Percentiles rank a stretch among this genome's conserved stretches.
These are phyloP conservation scores for Onygenales sp. DNA, from an alignment of 2,329 filamentous ascomycete species.

Conservation along the genomic window DNA sequence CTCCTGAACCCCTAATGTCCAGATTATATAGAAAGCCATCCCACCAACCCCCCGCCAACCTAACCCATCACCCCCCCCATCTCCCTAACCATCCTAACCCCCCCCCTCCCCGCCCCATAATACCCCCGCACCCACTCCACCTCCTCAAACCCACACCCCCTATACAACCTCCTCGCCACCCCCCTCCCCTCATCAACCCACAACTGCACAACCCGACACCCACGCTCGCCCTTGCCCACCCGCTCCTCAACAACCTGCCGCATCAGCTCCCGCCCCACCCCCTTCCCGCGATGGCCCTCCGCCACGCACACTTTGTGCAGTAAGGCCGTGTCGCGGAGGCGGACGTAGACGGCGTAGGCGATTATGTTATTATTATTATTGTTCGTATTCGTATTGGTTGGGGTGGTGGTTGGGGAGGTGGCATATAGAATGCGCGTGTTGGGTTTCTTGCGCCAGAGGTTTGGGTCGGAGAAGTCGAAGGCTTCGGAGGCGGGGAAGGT, in stretches of 20 bases:
- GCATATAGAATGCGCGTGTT: constrained; percentile 37
- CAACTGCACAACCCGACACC: constrained; percentile 39
- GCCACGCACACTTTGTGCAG: constrained; percentile 46
- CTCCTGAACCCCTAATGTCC: too few species aligned
- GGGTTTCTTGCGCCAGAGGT: constrained; percentile 39
- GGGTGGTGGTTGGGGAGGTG: constrained; percentile 10
- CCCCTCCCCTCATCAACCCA: constrained; percentile 43
- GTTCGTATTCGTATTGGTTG: background rate
- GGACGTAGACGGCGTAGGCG: constrained; percentile 40
- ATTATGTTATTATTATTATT: constrained; percentile 19
- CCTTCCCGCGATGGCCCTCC: constrained; percentile 36
- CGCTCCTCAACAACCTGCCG: constrained; percentile 29
- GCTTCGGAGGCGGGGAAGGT: constrained; percentile 43
- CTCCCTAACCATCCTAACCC: constrained; percentile 33
- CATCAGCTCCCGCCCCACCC: constrained; percentile 39
- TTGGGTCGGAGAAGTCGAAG: constrained; percentile 36
- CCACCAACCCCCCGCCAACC: background rate
- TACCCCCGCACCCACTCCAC: constrained; percentile 39
- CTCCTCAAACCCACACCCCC: constrained; percentile 37
- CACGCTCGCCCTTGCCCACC: constrained; percentile 38
- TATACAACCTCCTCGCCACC: constrained; percentile 38
- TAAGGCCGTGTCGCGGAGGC: constrained; percentile 35
- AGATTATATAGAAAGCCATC: background rate
- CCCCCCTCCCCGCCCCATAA: constrained; percentile 41
- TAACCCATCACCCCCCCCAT: constrained; percentile 21